Evolutionary conservation across 306 rosid species (phyloP), one percentile per base, ranked within the genome.

Genomic region (Cucumis hystrix): DNA sequence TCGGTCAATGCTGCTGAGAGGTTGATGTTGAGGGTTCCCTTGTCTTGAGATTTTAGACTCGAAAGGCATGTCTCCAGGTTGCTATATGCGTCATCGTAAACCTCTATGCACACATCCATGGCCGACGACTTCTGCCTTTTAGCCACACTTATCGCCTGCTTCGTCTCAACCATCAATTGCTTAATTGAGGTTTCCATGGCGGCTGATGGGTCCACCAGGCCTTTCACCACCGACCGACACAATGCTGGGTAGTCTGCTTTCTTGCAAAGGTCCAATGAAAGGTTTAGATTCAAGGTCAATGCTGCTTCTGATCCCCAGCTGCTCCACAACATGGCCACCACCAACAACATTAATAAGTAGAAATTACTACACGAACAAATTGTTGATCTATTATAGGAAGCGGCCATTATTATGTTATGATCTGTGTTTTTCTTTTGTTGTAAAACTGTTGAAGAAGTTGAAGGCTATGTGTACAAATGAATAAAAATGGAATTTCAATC

Each of bases 1-100:
- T 41, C 80, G 10, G 80, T 60, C 61, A 62, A 49, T 2, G 73
- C 62, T 3, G 80, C 80, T 6, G 80, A 77, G 13, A 77, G 71
- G 73, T 77, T 62, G 40, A 77, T 62, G 39, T 62, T 49, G 12
- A 77, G 73, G 30, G 21, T n/a, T 5, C n/a, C 10, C 73, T 77
- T 49, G 45, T 77, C 80, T 13, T n/a, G 21, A 14, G 28, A 10
- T 15, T 47, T 47, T 0, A 77, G 61, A 30, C 4, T 60, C 3
- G 18, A 1, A 11, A 77, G 28, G 62, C 73, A 15, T 0, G 73
- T 77, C 59, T 77, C 18, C 28, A 77, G 30, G 51, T 45, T 77
- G 80, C 33, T 6, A 7, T 9, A 10, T 0, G 80, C 80, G 61
- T 77, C 80, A 5, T 77, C 62, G 35, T 77, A 77, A 13, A 15